phyloP scores from a whole-genome alignment of 2,329 filamentous ascomycete species.

The Penicillium digitatum region DNA sequence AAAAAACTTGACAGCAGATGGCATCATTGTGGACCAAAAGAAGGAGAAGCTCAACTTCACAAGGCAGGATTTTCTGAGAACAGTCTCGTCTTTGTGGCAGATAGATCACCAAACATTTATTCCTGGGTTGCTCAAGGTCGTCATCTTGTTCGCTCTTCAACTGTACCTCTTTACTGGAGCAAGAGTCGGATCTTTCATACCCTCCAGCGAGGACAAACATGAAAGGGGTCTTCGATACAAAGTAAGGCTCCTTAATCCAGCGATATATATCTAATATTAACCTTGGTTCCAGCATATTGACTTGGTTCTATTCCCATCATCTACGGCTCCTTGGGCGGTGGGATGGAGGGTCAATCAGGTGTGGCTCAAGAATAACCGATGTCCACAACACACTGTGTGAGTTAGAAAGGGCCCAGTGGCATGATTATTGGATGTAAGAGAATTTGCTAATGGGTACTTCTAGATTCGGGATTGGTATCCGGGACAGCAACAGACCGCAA shows the following conservation, averaged over 20 bases:
- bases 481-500: background rate
- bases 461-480: conserved; percentile 6
- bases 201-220: background rate
- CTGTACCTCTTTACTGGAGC: conserved; percentile 4
- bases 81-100: no score
- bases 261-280: background rate
- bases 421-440: background rate
- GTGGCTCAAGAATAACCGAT: conserved; percentile 1
- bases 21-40: no score
- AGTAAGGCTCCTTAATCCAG: background rate
- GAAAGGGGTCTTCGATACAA: conserved; percentile 1
- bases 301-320: conserved; percentile 1
- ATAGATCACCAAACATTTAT: background rate
- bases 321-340: background rate
- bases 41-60: no score
- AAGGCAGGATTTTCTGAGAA: no score
- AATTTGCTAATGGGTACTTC: background rate
- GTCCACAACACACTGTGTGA: background rate
- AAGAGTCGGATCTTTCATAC: conserved; percentile 6
- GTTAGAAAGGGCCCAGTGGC: background rate
- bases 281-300: conserved; percentile 1
- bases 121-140: background rate
- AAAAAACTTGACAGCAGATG: no score
- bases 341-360: background rate
- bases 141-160: background rate